phyloP scores from a whole-genome alignment of 352 stramenopile genomes.

The Pythium rhizo-oryzae region DNA sequence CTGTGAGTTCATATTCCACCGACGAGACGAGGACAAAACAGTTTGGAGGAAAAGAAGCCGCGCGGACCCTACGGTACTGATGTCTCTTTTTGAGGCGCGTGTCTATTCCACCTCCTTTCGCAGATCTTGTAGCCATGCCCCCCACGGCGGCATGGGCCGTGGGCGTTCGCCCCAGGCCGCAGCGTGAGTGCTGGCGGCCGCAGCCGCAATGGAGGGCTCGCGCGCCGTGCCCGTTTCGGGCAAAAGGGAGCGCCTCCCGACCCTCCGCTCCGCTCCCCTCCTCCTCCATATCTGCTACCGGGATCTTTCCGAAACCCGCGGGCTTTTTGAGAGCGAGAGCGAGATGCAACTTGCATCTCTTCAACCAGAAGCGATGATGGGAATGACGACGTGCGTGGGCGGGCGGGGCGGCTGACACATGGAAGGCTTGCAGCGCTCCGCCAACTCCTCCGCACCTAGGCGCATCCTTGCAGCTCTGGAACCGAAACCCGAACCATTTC shows the following conservation, averaged over 20 bases:
- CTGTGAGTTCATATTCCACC: not conserved
- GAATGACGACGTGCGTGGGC: not conserved
- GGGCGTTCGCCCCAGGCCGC: no score
- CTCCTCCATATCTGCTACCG: no score
- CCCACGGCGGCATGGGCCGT: no score
- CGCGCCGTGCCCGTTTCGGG: no score
- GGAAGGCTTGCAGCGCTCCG: not conserved
- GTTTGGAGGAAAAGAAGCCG: not conserved
- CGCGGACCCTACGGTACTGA: not conserved
- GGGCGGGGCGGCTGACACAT: not conserved
- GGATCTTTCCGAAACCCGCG: no score
- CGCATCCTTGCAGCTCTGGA: conserved; percentile 24
- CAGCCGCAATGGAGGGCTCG: no score
- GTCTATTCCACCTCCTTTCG: no score
- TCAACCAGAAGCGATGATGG: not conserved
- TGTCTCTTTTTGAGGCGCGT: not conserved
- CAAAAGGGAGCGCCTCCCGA: no score
- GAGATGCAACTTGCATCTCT: not conserved
- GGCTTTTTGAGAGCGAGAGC: no score
- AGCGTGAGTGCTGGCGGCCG: no score
- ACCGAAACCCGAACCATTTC: conserved; percentile 25
- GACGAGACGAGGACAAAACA: not conserved
- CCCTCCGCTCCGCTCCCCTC: no score
- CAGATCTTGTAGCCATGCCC: not conserved
- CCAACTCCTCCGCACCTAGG: not conserved